Evolutionary conservation across 257 asterid genomes (phyloP), one percentile per base, ranked within the genome.

Genomic region (Scutellaria galericulata): DNA sequence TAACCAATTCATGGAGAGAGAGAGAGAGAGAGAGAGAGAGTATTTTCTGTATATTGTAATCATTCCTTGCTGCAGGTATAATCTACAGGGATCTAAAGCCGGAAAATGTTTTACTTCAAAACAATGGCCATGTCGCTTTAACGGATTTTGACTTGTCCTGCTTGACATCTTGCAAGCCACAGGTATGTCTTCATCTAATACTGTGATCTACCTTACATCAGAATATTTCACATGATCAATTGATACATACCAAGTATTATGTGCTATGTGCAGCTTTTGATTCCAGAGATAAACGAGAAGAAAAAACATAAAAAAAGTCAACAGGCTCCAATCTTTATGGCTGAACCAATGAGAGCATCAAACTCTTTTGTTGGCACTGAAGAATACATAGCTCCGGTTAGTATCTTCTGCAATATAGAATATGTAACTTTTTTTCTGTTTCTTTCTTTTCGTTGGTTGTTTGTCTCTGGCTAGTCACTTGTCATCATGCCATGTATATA

Each of bases 291-390:
- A 71, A 85, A 79, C 58, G 96, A 86, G 42, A 95, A 92, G 95
- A 92, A 84, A 75, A 88, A 65, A 81, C 85, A 75, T 52, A 79
- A 82, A 8, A 95, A 84, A 82, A 57, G 82, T 54, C 96, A 86
- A 37, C 96, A 83, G 80, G 62, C 78, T 61, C 99, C 98, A 13
- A 85, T 95, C 55, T 95, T 95, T 59, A 79, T 90, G 91, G 98
- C 98, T 12, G 98, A 94, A 74, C 99, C 98, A 48, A 90, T 92
- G 97, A 86, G 99, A 74, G 99, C 99, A 67, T 95, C 98, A 47
- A 95, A 95, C 72, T 95, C 98, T 57, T 92, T 95, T 68, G 98
- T 95, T 57, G 99, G 99, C 48, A 95, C 98, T 56, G 98, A 95
- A 80, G 99, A 95, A 75, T 95, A 95, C 80, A 95, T 95, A 53